phyloP scores from a whole-genome alignment of 106 monocot species.

The Dendrobium officinale region DNA sequence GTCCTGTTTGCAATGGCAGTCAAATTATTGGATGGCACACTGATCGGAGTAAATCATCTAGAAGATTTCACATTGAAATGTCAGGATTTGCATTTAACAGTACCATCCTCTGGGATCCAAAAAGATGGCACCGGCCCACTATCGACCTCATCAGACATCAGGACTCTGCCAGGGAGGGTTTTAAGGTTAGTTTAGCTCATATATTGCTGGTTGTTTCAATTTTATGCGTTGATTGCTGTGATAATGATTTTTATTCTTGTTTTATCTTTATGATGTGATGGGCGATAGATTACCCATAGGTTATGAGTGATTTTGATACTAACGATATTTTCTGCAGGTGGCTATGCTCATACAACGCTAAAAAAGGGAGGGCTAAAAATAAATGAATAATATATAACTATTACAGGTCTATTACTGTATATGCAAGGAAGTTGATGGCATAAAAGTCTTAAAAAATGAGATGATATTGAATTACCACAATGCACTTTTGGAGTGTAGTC shows the following conservation, averaged over 20 bases:
- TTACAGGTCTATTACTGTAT: not conserved
- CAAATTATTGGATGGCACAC: slow-evolving; percentile 65
- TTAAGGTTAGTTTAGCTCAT: slow-evolving; percentile 30
- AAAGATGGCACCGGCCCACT: slow-evolving; percentile 52
- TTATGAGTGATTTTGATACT: no score
- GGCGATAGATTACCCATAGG: no score
- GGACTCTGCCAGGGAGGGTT: slow-evolving; percentile 27
- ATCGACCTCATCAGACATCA: slow-evolving; percentile 37
- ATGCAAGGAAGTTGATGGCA: no score
- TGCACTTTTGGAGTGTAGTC: no score
- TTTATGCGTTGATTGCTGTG: no score
- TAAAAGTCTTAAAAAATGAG: not conserved
- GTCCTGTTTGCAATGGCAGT: slow-evolving; percentile 63
- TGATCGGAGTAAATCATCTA: slow-evolving; percentile 23
- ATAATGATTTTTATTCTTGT: no score
- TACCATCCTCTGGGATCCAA: slow-evolving; percentile 67
- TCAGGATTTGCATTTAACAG: slow-evolving; percentile 86
- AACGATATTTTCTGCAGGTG: no score
- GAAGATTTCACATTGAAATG: slow-evolving; percentile 49
- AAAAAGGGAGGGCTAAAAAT: no score
- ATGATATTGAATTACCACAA: not conserved
- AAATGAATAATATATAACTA: no score
- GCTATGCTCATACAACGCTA: no score
- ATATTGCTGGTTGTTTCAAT: not conserved
- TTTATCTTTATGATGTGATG: no score